These are phyloP conservation scores for Clarireedia hainanense DNA, from an alignment of 2,329 filamentous ascomycete species.

Conservation along the genomic window DNA sequence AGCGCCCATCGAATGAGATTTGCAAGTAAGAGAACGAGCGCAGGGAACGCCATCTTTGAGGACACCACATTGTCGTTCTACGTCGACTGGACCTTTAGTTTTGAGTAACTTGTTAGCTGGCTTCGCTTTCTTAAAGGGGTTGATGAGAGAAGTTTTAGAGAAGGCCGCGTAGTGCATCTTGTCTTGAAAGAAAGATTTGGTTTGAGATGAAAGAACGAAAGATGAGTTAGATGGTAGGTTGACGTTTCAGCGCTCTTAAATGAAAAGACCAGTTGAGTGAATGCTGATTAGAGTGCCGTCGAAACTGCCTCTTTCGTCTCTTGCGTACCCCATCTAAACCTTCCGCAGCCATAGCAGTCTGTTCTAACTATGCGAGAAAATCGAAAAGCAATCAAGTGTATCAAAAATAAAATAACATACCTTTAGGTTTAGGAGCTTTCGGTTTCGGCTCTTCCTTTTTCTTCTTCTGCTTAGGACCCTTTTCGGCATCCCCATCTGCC, in stretches of 20 bases:
- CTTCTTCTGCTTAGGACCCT: slow-evolving; percentile 82
- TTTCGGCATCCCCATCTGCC: slow-evolving; percentile 67
- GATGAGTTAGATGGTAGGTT: background rate
- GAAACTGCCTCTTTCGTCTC: too few species aligned
- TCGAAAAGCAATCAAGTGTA: background rate
- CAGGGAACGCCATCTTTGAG: slow-evolving; percentile 80
- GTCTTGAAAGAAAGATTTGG: background rate
- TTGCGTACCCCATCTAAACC: background rate
- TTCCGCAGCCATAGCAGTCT: background rate
- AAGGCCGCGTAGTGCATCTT: background rate
- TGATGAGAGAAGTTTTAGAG: background rate
- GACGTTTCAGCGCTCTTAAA: background rate
- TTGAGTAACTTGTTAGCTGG: slow-evolving; percentile 2
- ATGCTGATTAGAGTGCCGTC: background rate
- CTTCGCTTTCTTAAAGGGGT: background rate
- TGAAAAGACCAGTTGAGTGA: background rate
- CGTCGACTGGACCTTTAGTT: slow-evolving; percentile 68
- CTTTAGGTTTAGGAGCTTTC: slow-evolving; percentile 79
- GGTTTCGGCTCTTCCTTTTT: slow-evolving; percentile 88
- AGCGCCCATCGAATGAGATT: slow-evolving; percentile 90
- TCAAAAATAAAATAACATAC: slow-evolving; percentile 30
- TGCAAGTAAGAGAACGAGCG: slow-evolving; percentile 83
- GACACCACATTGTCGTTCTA: slow-evolving; percentile 90
- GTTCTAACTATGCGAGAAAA: background rate
- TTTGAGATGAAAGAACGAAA: background rate